Base-by-base conservation (phyloP, 495 filamentous ascomycete genomes). In the Acidiella bohemica region DNA sequence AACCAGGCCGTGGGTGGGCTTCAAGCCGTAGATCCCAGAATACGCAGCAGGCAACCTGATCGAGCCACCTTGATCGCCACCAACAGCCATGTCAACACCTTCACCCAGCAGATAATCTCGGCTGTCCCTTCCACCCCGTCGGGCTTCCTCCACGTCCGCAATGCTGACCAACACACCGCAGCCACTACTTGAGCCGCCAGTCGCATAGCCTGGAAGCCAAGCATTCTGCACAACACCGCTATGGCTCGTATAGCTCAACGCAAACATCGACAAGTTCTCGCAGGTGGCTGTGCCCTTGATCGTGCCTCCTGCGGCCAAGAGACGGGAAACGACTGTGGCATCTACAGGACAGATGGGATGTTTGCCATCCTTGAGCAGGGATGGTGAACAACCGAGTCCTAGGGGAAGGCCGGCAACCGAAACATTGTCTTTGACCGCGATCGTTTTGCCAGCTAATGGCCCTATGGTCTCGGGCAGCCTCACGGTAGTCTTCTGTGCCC, bases 41-140 rank as follows among this genome's bases (percentile, higher is more conserved):
- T 57, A 51, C 8, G 56, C 48, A 1, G 59, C 55, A 27, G 73
- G 74, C 7, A 77, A 62, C n/a, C 73, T 62, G 22, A 78, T 68
- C 41, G 66, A 71, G 8, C 74, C 74, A 13, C 72, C 74, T 46
- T 76, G 72, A 46, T 78, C 74, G 5, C 67, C 68, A 16, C 73
- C 74, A 37, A 77, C 67, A 0, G 66, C 64, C 16, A 78, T 59
- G 46, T 76, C 70, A 2, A 72, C 68, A 12, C 63, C 54, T 14
- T 66, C 60, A 3, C 44, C 36, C 20, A 47, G 44, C 4, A 34
- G 20, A 33, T 47, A 47, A 8, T 41, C 23, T 36, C 36, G 28
- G n/a, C 13, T 24, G 23, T 41, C 37, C 22, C 36, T 30, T 9
- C 36, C 44, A 30, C 18, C 26, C 24, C 34, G 20, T 20, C 44